These are phyloP conservation scores for Emmonsia crescens DNA, from an alignment of 2,329 filamentous ascomycete genomes.

Conservation along the genomic window DNA sequence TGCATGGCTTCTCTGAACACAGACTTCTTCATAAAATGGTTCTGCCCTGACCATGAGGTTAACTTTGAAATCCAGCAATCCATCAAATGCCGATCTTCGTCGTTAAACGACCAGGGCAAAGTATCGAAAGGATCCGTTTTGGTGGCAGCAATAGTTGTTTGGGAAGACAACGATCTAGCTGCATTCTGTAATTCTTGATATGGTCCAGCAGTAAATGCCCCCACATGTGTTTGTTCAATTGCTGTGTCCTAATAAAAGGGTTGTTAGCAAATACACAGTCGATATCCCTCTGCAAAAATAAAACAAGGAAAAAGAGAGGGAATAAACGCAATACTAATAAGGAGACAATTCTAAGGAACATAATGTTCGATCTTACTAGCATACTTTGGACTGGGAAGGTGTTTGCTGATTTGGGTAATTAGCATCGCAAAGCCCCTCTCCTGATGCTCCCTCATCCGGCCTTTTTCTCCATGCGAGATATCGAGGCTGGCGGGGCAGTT, in stretches of 20 bases:
- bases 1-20: slow-evolving; percentile 26
- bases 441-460: neutral
- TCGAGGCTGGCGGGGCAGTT: neutral
- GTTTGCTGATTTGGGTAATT: neutral
- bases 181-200: slow-evolving; percentile 6
- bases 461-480: slow-evolving; percentile 2
- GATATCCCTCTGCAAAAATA: no score
- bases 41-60: slow-evolving; percentile 34
- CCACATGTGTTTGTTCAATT: neutral
- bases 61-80: slow-evolving; percentile 29
- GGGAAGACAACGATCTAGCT: slow-evolving; percentile 15
- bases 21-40: slow-evolving; percentile 26
- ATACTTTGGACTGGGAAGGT: neutral
- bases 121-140: slow-evolving; percentile 25
- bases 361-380: neutral
- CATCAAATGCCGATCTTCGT: slow-evolving; percentile 23
- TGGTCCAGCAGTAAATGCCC: neutral
- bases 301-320: neutral
- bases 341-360: neutral
- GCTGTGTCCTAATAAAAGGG: neutral
- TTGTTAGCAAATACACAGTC: neutral
- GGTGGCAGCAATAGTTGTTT: slow-evolving; percentile 20
- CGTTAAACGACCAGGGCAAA: slow-evolving; percentile 18
- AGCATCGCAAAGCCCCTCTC: neutral
- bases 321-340: neutral